A percentile compares a stretch with the other conserved stretches of the same genome.
phyloP scores from a whole-genome alignment of 2,329 filamentous ascomycete species.

The Triangularia verruculosa region DNA sequence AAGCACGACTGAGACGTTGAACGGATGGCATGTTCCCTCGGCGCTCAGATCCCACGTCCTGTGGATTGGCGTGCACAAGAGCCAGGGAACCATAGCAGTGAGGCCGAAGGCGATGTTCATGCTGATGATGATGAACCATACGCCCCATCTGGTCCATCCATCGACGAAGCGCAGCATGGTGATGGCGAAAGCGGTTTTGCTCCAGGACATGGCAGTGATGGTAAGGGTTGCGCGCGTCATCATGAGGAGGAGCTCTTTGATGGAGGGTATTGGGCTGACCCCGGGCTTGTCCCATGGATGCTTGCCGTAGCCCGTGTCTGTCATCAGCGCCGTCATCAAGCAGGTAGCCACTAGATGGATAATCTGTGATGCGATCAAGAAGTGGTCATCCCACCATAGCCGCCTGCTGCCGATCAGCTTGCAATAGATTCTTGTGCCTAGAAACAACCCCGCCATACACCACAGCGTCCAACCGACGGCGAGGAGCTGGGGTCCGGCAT shows the following conservation, averaged over 20 bases:
- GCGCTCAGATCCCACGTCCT: constrained; percentile 28
- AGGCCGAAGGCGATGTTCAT: constrained; percentile 33
- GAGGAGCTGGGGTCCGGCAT: constrained; percentile 3
- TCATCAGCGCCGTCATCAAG: constrained; percentile 2
- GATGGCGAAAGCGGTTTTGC: constrained; percentile 38
- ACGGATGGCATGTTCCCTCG: constrained; percentile 30
- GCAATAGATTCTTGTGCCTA: constrained; percentile 13
- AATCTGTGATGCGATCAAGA: constrained; percentile 7
- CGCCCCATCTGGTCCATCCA: constrained; percentile 24
- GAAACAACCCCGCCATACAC: constrained; percentile 8
- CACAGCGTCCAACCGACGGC: constrained; percentile 11
- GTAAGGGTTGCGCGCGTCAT: constrained; percentile 27
- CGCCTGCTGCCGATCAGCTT: constrained; percentile 3
- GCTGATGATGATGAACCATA: constrained; percentile 35
- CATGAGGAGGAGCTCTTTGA: constrained; percentile 20
- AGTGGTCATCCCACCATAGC: constrained; percentile 16
- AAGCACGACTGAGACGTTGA: constrained; percentile 23
- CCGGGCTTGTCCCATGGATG: constrained; percentile 14
- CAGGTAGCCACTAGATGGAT: constrained; percentile 6
- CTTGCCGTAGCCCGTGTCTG: constrained; percentile 8
- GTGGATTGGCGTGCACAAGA: constrained; percentile 27
- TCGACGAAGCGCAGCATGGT: constrained; percentile 34
- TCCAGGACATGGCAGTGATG: constrained; percentile 31
- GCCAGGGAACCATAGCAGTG: constrained; percentile 29
- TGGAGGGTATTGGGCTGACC: neutral